Percentiles rank a stretch among this genome's conserved stretches.
Conservation (phyloP, 305 asterid genomes). For the Fraxinus latifolia region DNA sequence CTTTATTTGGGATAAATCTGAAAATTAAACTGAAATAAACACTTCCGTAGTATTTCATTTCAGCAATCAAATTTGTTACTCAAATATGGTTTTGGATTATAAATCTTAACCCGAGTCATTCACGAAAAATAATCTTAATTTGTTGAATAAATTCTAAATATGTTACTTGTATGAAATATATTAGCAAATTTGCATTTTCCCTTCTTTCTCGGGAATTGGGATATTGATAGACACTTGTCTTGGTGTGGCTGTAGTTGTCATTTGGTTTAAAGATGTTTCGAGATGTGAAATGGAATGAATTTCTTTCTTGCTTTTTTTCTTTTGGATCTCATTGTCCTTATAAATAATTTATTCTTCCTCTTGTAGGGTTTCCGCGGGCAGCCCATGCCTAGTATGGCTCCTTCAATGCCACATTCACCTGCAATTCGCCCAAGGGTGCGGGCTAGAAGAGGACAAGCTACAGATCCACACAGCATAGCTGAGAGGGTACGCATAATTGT, state of each 20-base stretch:
- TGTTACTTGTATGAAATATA: neutral
- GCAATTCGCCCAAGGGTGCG: constrained; percentile 82
- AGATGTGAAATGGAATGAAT: neutral
- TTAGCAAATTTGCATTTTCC: neutral
- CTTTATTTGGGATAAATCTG: neutral
- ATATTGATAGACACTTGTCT: neutral
- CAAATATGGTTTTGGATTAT: neutral
- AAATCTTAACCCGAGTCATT: neutral
- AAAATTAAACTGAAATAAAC: constrained; percentile 5
- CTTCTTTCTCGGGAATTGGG: neutral
- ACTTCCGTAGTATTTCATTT: neutral
- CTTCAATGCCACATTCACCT: constrained; percentile 69
- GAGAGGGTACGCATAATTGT: constrained; percentile 60
- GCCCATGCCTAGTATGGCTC: constrained; percentile 53
- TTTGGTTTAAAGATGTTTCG: neutral
- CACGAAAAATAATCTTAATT: neutral
- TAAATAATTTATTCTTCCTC: neutral
- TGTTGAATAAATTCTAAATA: neutral
- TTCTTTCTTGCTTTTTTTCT: neutral
- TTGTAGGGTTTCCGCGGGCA: constrained; percentile 77
- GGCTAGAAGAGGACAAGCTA: constrained; percentile 94
- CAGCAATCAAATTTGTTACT: neutral
- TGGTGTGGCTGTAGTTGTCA: neutral
- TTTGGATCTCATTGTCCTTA: neutral
- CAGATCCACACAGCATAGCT: constrained; percentile 97